A percentile compares a stretch with the other conserved stretches of the same genome.
Evolutionary conservation across 2,329 filamentous ascomycete genomes (phyloP).

Genomic region (Passalora sequoiae): DNA sequence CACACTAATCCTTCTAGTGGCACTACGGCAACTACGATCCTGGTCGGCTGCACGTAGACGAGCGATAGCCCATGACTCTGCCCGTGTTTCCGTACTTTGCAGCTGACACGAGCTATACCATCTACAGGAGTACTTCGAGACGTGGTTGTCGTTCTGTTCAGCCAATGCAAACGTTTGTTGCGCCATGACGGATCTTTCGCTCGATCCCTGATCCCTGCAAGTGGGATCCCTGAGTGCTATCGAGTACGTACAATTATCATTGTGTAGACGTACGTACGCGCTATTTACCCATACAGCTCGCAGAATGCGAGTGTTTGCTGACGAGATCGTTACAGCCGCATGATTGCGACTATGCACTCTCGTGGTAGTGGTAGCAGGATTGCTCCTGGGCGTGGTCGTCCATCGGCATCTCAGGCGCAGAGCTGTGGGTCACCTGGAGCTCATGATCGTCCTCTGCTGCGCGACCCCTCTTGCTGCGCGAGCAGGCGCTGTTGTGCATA

Average conservation of each 20-base stretch:
- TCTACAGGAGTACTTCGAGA: neutral
- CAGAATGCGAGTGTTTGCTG: too few species aligned
- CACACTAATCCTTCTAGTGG: too few species aligned
- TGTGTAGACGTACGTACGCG: neutral
- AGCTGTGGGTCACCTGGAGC: neutral
- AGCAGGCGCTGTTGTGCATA: slow-evolving; percentile 3
- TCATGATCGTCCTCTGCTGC: slow-evolving; percentile 4
- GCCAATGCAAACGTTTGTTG: too few species aligned
- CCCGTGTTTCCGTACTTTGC: too few species aligned
- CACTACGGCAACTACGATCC: too few species aligned
- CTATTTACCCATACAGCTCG: neutral
- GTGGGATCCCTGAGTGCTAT: slow-evolving; percentile 1
- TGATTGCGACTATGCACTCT: neutral
- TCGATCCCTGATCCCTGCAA: slow-evolving; percentile 11
- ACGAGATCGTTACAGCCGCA: slow-evolving; percentile 4
- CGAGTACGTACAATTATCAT: neutral
- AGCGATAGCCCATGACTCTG: slow-evolving; percentile 1
- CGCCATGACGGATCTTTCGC: too few species aligned
- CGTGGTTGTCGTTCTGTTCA: neutral
- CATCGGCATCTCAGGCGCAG: slow-evolving; percentile 1
- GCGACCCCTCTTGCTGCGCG: neutral
- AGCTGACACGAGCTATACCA: slow-evolving; percentile 1
- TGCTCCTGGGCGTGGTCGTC: slow-evolving; percentile 5
- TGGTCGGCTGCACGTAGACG: slow-evolving; percentile 10
- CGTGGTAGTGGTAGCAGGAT: neutral